Evolutionary conservation across 345 rosid species (phyloP).

Genomic region (Citrus maxima): DNA sequence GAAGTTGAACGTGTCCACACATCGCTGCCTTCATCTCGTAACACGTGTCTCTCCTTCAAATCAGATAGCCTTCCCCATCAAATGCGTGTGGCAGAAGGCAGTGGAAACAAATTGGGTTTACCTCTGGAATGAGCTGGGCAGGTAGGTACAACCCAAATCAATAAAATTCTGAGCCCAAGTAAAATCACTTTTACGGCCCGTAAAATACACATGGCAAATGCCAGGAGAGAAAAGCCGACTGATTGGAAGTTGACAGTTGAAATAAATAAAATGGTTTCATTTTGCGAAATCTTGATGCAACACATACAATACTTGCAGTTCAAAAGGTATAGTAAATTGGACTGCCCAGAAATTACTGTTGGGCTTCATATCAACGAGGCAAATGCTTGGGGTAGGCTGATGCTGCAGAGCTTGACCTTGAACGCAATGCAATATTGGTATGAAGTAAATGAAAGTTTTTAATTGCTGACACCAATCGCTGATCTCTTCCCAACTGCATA

Average conservation of each 20-base stretch:
- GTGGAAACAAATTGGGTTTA: not conserved
- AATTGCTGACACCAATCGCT: slow-evolving; percentile 18
- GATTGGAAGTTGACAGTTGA: not conserved
- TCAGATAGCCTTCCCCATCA: not conserved
- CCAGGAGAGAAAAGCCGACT: too few species aligned
- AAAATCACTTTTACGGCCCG: not conserved
- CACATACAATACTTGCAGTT: not conserved
- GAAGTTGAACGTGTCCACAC: not conserved
- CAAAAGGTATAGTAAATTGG: not conserved
- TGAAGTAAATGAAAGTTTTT: slow-evolving; percentile 17
- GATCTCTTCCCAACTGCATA: slow-evolving; percentile 23
- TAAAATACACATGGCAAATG: too few species aligned
- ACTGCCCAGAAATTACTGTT: not conserved
- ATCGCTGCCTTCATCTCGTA: not conserved
- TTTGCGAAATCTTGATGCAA: not conserved
- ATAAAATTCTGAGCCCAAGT: not conserved
- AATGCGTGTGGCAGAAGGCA: too few species aligned
- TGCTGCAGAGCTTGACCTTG: not conserved
- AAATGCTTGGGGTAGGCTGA: not conserved
- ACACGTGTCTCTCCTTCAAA: not conserved
- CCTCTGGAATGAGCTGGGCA: not conserved
- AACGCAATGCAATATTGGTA: not conserved
- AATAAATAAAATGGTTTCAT: not conserved
- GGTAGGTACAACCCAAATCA: not conserved
- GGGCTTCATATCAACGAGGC: not conserved